A percentile compares a stretch with the other conserved stretches of the same genome.
Evolutionary conservation across 495 filamentous ascomycete species (phyloP).

Genomic region (Wilcoxina mikolae): DNA sequence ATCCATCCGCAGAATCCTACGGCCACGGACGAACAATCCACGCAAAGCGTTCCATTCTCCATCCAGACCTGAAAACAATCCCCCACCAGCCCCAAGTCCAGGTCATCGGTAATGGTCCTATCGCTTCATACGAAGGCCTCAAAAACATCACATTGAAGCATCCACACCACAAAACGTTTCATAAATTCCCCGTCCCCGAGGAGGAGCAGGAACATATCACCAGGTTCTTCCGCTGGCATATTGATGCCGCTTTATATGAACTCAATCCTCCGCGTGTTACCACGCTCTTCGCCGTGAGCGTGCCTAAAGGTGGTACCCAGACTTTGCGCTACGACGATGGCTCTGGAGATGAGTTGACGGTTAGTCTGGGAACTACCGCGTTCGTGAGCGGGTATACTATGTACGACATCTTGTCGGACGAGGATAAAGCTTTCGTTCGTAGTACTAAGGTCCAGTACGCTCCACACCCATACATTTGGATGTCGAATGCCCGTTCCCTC

Average conservation of each 20-base stretch:
- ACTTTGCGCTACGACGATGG: conserved; percentile 57
- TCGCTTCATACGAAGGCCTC: conserved; percentile 51
- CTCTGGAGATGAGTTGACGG: conserved; percentile 48
- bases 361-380: conserved; percentile 61
- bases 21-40: conserved; percentile 54
- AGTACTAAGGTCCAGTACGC: conserved; percentile 56
- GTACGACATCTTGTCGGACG: conserved; percentile 45
- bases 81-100: conserved; percentile 67
- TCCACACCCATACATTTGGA: conserved; percentile 66
- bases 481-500: conserved; percentile 47
- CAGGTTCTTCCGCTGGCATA: conserved; percentile 66
- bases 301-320: conserved; percentile 49
- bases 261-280: conserved; percentile 56
- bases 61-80: conserved; percentile 63
- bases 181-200: conserved; percentile 46
- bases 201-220: conserved; percentile 52
- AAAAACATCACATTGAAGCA: conserved; percentile 51
- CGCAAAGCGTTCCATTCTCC: conserved; percentile 50
- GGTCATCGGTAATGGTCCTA: conserved; percentile 57
- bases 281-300: conserved; percentile 50
- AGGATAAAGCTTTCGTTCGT: conserved; percentile 50
- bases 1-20: conserved; percentile 47
- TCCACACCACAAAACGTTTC: conserved; percentile 61
- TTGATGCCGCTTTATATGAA: conserved; percentile 61
- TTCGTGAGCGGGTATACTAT: conserved; percentile 54